Percentiles rank a stretch among this genome's conserved stretches.
These are phyloP conservation scores for Lichtheimia hyalospora DNA, from an alignment of 371 early-diverging fungal species.

Conservation along the genomic window DNA sequence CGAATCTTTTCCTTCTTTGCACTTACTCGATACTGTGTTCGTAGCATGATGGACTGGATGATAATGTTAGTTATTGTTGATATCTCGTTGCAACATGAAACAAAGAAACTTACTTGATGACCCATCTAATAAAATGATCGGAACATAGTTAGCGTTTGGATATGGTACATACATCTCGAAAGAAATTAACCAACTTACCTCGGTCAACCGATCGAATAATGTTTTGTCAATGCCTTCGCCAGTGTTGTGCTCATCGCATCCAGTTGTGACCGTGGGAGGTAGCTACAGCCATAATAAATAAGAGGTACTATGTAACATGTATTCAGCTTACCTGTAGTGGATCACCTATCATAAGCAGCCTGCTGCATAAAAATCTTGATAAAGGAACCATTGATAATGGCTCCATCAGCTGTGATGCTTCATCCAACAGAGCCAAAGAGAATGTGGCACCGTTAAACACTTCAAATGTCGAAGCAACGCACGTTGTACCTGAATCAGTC, in stretches of 20 bases:
- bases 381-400: conserved; percentile 87
- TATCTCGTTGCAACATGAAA: too few relatives aligned
- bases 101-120: conserved; percentile 19
- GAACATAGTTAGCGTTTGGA: not conserved
- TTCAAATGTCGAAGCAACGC: conserved; percentile 78
- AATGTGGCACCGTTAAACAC: conserved; percentile 56
- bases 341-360: conserved; percentile 89
- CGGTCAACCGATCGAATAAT: conserved; percentile 80
- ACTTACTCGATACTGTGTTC: conserved; percentile 85
- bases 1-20: not conserved
- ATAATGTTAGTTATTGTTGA: not conserved
- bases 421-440: conserved; percentile 85
- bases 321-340: conserved; percentile 56
- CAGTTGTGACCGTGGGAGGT: conserved; percentile 76
- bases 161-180: not conserved
- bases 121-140: conserved; percentile 19
- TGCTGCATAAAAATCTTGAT: conserved; percentile 56
- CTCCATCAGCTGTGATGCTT: conserved; percentile 87
- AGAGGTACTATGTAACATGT: not conserved
- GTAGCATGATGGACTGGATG: conserved; percentile 61
- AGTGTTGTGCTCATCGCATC: conserved; percentile 31
- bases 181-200: conserved; percentile 43
- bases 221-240: conserved; percentile 79
- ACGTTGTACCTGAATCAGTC: conserved; percentile 61
- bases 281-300: conserved; percentile 51